These are phyloP conservation scores for Pestalotiopsis sp. DNA, from an alignment of 2,329 filamentous ascomycete species.

Conservation along the genomic window DNA sequence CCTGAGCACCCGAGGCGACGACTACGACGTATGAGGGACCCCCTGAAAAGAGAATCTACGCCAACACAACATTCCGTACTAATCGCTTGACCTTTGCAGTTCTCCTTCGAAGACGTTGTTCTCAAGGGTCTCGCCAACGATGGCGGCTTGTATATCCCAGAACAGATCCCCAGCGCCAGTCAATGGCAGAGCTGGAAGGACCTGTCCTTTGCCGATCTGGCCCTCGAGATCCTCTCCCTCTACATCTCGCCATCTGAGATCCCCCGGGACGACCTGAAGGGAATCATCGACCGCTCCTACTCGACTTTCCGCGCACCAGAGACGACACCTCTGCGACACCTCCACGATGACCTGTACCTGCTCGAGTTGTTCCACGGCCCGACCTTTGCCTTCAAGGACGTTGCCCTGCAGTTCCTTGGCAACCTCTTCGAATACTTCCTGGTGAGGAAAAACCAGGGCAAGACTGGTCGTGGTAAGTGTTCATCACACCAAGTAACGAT, in stretches of 20 bases:
- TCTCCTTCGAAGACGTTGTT: slow-evolving; percentile 90
- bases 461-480: slow-evolving; percentile 56
- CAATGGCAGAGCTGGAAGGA: slow-evolving; percentile 76
- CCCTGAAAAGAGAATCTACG: not conserved
- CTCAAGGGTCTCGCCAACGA: slow-evolving; percentile 86
- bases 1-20: slow-evolving; percentile 54
- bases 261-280: slow-evolving; percentile 75
- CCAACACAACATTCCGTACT: slow-evolving; percentile 17
- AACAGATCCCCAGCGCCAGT: slow-evolving; percentile 67
- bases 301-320: slow-evolving; percentile 82
- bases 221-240: slow-evolving; percentile 81
- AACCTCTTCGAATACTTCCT: slow-evolving; percentile 94
- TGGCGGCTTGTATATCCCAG: slow-evolving; percentile 87
- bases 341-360: slow-evolving; percentile 79
- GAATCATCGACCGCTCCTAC: slow-evolving; percentile 84
- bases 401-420: slow-evolving; percentile 91
- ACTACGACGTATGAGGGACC: slow-evolving; percentile 44
- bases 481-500: not conserved
- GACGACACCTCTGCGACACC: slow-evolving; percentile 77
- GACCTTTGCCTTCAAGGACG: slow-evolving; percentile 95
- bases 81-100: slow-evolving; percentile 45
- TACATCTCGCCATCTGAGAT: slow-evolving; percentile 88
- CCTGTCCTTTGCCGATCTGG: slow-evolving; percentile 79
- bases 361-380: slow-evolving; percentile 97
- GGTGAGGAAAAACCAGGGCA: slow-evolving; percentile 71